Base-by-base conservation (phyloP, 2,329 filamentous ascomycete species). In the Graphiopsis chlorocephala region DNA sequence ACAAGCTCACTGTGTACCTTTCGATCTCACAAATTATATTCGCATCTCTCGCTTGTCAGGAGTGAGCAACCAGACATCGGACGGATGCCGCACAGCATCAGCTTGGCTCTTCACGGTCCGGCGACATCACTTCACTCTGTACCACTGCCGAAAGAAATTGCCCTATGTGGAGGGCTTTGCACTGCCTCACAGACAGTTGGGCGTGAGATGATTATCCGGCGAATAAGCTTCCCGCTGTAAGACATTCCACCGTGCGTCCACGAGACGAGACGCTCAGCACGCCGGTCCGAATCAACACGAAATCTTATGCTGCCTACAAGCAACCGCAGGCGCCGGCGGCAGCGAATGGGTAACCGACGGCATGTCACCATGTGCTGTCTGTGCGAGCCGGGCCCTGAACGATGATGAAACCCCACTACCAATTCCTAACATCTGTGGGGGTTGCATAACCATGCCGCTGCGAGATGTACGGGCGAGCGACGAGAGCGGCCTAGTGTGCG, bases 131-230 rank as follows among this genome's bases (percentile, higher is more conserved):
- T 53, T 29, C 26, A 53, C 7, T 28, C 7, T 28, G 29, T 31
- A 53, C 25, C 50, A 53, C 50, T 62, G 60, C 60, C 60, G 60
- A 45, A 45, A 20, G 23, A 42, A 4, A 31, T 12, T 38, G 60
- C 60, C 60, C 60, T 62, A 62, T 53, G 60, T 62, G 60, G 60
- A 62, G 60, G 60, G 11, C 15, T 55, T 61, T 62, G 60, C 60
- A 62, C 60, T 45, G 60, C 60, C 60, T 45, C 60, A 62, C 25
- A 62, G 26, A 31, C 42, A 61, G 28, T 28, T 20, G 28, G 38
- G 38, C 38, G 38, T n/a, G 29, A 48, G 29, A 45, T 31, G 20
- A 50, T 61, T 35, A 33, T 23, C 58, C 48, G 60, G 48, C 17
- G 29, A 38, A 42, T 53, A 55, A 45, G 26, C 31, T 61, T 61